Evolutionary conservation across 2,329 filamentous ascomycete species (phyloP).

Genomic region (Hypoxylon rubiginosum): DNA sequence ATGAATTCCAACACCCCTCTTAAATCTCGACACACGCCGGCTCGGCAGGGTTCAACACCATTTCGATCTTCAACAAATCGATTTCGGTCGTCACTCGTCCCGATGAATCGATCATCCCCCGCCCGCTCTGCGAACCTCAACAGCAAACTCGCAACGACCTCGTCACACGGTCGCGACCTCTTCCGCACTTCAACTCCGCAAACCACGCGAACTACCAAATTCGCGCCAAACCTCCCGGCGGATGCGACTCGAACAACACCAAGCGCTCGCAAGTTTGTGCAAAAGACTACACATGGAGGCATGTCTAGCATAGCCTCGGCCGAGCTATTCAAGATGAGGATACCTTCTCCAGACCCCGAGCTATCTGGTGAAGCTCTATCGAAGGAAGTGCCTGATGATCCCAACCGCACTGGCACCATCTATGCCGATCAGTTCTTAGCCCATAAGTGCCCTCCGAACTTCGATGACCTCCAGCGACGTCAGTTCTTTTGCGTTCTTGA

Average conservation of each 20-base stretch:
- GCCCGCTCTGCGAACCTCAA: slow-evolving; percentile 41
- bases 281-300: slow-evolving; percentile 62
- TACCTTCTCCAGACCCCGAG: slow-evolving; percentile 68
- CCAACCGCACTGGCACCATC: slow-evolving; percentile 66
- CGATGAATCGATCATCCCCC: slow-evolving; percentile 47
- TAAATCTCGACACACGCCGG: slow-evolving; percentile 48
- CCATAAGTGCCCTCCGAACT: slow-evolving; percentile 68
- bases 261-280: slow-evolving; percentile 48
- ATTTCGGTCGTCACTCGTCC: slow-evolving; percentile 54
- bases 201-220: slow-evolving; percentile 45
- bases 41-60: slow-evolving; percentile 50
- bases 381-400: slow-evolving; percentile 66
- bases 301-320: slow-evolving; percentile 64
- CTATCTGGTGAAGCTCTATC: slow-evolving; percentile 68
- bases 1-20: slow-evolving; percentile 49
- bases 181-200: slow-evolving; percentile 51
- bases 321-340: slow-evolving; percentile 71
- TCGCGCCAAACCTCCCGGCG: slow-evolving; percentile 50
- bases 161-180: slow-evolving; percentile 47
- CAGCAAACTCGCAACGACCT: slow-evolving; percentile 41
- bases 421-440: slow-evolving; percentile 72
- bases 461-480: slow-evolving; percentile 70
- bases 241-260: slow-evolving; percentile 43
- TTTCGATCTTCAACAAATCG: slow-evolving; percentile 48
- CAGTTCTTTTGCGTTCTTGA: slow-evolving; percentile 75